Evolutionary conservation across 768 basidiomycete genomes (phyloP).

Genomic region (Tulasnella sp.): DNA sequence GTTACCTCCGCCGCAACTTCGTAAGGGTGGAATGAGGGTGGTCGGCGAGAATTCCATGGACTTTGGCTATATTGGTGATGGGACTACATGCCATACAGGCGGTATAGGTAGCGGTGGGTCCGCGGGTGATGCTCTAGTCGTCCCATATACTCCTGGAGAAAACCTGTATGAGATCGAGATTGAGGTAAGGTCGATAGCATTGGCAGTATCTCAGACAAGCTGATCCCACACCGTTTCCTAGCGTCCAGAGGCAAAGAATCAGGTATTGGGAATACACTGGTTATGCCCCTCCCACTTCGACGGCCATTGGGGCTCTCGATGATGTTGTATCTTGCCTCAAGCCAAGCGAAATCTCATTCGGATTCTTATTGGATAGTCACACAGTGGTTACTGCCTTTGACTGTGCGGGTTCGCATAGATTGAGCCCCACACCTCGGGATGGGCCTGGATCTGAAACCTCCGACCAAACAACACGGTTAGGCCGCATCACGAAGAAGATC

Average conservation of each 20-base stretch:
- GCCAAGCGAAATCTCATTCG: background rate
- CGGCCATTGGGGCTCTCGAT: background rate
- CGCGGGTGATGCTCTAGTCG: background rate
- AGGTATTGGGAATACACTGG: too few relatives aligned
- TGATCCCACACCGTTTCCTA: background rate
- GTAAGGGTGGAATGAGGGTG: background rate
- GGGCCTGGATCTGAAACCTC: too few relatives aligned
- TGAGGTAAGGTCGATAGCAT: background rate
- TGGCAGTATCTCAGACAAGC: background rate
- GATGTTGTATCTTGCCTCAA: background rate
- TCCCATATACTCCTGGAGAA: background rate
- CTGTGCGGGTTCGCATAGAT: background rate
- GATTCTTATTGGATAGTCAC: background rate
- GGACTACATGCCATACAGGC: background rate
- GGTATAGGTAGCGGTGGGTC: background rate
- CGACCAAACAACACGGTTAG: too few relatives aligned
- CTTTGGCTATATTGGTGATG: background rate
- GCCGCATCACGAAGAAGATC: too few relatives aligned
- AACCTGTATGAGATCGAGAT: too few relatives aligned
- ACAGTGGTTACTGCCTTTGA: background rate
- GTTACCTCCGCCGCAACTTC: background rate
- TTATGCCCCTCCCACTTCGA: background rate
- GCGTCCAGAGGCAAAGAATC: background rate
- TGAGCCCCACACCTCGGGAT: too few relatives aligned
- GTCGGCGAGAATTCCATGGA: background rate